These are phyloP conservation scores for Talaromyces proteolyticus DNA, from an alignment of 495 filamentous ascomycete genomes.

Conservation along the genomic window DNA sequence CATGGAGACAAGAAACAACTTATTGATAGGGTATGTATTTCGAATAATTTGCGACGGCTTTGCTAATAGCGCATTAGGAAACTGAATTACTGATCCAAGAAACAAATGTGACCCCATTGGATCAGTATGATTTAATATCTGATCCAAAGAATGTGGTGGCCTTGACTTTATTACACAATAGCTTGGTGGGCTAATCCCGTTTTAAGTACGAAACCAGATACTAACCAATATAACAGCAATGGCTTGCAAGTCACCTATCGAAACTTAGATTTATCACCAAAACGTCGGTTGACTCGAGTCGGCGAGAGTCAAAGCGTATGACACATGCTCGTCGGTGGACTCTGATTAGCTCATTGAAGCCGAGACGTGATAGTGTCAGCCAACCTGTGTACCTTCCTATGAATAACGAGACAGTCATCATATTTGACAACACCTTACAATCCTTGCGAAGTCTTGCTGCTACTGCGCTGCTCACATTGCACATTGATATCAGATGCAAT, in stretches of 20 bases:
- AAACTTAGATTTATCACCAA: conserved; percentile 68
- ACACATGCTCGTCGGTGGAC: conserved; percentile 70
- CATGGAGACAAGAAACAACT: conserved; percentile 22
- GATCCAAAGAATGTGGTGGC: conserved; percentile 81
- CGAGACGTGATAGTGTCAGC: conserved; percentile 43
- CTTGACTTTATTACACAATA: conserved; percentile 84
- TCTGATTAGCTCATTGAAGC: conserved; percentile 54
- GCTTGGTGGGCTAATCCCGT: conserved; percentile 55
- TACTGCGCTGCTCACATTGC: conserved; percentile 74
- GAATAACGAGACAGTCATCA: conserved; percentile 70
- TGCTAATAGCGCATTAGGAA: conserved; percentile 40
- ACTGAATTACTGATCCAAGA: conserved; percentile 57
- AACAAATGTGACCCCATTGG: conserved; percentile 58
- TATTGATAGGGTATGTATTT: conserved; percentile 30
- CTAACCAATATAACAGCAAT: conserved; percentile 51
- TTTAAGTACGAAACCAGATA: neutral
- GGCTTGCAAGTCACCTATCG: conserved; percentile 76
- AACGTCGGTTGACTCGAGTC: conserved; percentile 33
- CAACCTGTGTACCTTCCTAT: conserved; percentile 81
- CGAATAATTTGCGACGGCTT: neutral
- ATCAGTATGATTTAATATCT: conserved; percentile 75
- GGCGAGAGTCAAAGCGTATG: conserved; percentile 29
- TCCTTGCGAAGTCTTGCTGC: conserved; percentile 73
- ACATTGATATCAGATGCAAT: conserved; percentile 79
- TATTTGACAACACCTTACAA: conserved; percentile 81